Evolutionary conservation across 768 basidiomycete genomes (phyloP), one percentile per base, ranked within the genome.

Genomic region (Hygrocybe coccinea): DNA sequence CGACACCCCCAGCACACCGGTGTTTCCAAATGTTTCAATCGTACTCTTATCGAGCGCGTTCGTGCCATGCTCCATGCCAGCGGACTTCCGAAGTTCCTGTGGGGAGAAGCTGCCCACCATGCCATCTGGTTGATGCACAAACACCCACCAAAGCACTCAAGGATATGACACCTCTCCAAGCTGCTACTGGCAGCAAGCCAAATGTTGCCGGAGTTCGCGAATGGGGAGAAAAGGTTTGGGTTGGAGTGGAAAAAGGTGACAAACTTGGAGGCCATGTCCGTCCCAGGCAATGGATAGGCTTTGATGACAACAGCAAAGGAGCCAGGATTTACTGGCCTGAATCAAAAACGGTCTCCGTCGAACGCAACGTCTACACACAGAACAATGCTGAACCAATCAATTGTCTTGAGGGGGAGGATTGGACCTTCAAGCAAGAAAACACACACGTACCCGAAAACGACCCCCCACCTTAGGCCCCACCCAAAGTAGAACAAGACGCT

Each of bases 81-180:
- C 17, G 63, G 69, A 0, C 51, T 78, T 1, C 76, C 75, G 1
- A 60, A 57, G 15, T 60, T 37, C 25, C 62, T 79, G 0, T 80
- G 76, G 78, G 72, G 68, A 1, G 68, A 77, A 22, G 73, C 71
- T 0, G 60, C 71, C 0, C 50, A 47, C 0, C 67, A 77, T 54
- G 69, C 65, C 0, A 61, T 70, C 0, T 78, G 73, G 66, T 34
- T 78, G 21, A 64, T 67, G n/a, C n/a, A n/a, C 55, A 77, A 77
- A 54, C 66, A 0, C 56, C 56, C 2, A 71, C 65, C 0, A 64
- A 59, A 19, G 67, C 67, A 1, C 38, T 72, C 1, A 49, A 64
- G 9, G 67, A 64, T 0, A 61, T 25, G 38, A 29, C 29, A 4
- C 29, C 29, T 29, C 29, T 29, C 29, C 71, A 64, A 1, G 60